A percentile compares a stretch with the other conserved stretches of the same genome.
Evolutionary conservation across 2,329 filamentous ascomycete genomes (phyloP).

Genomic region (Nannizzia gypsea): DNA sequence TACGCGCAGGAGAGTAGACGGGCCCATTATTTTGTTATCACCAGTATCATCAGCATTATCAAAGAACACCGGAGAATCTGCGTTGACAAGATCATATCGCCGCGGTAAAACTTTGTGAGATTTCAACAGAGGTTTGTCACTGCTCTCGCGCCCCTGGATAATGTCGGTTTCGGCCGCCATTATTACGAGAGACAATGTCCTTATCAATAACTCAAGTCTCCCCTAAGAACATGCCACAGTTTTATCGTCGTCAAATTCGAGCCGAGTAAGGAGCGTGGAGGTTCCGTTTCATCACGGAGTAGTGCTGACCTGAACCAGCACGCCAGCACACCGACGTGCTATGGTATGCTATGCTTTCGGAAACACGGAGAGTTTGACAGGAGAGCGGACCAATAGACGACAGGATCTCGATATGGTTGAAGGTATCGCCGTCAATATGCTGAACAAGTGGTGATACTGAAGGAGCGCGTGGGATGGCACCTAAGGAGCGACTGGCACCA

Average conservation of each 20-base stretch:
- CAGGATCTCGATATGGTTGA: neutral
- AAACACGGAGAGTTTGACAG: neutral
- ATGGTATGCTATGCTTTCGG: neutral
- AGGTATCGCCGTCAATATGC: neutral
- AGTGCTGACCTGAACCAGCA: neutral
- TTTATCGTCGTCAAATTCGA: neutral
- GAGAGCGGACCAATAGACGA: neutral
- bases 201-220: neutral
- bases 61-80: neutral
- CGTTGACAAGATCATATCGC: constrained; percentile 20
- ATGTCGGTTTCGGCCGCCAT: neutral
- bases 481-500: neutral
- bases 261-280: neutral
- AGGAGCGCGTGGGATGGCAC: neutral
- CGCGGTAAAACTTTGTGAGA: constrained; percentile 33
- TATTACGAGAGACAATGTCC: neutral
- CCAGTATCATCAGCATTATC: neutral
- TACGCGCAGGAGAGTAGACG: constrained; percentile 19
- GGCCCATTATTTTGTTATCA: constrained; percentile 14
- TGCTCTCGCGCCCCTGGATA: neutral
- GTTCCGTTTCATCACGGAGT: constrained; percentile 4
- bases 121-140: constrained; percentile 25
- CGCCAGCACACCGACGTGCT: neutral
- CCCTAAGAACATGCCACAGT: neutral
- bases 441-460: neutral